Evolutionary conservation across 495 filamentous ascomycete species (phyloP).

Genomic region (Aspergillus carlsbadensis): DNA sequence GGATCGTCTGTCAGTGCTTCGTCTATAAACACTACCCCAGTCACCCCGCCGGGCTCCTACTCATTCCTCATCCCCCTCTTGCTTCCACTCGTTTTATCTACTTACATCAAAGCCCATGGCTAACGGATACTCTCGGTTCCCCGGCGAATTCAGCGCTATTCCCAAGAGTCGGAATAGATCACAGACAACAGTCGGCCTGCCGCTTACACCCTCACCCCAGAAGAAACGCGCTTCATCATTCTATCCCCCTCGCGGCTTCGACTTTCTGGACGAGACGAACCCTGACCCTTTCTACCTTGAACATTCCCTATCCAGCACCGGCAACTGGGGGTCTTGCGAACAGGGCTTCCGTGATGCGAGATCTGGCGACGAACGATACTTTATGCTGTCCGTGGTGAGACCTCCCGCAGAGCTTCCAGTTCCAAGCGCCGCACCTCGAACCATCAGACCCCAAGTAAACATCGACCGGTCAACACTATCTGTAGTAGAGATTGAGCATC

Average conservation of each 20-base stretch:
- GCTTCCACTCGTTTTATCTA: not conserved
- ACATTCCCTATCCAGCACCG: slow-evolving; percentile 32
- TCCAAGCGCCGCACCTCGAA: slow-evolving; percentile 15
- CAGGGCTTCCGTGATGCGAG: slow-evolving; percentile 36
- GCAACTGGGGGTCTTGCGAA: slow-evolving; percentile 27
- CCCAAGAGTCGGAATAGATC: slow-evolving; percentile 35
- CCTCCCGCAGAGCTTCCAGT: slow-evolving; percentile 16
- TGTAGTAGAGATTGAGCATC: slow-evolving; percentile 39
- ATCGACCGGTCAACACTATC: slow-evolving; percentile 38
- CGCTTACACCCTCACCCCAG: slow-evolving; percentile 28
- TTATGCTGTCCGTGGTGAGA: slow-evolving; percentile 32
- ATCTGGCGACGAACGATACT: slow-evolving; percentile 39
- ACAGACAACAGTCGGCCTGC: slow-evolving; percentile 33
- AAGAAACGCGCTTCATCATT: slow-evolving; percentile 39
- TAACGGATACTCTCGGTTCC: slow-evolving; percentile 34
- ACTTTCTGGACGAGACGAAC: slow-evolving; percentile 40
- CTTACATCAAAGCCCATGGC: slow-evolving; percentile 44
- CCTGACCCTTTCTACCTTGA: slow-evolving; percentile 49
- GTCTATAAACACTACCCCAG: slow-evolving; percentile 42
- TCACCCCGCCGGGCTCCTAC: not conserved
- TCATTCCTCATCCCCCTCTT: slow-evolving; percentile 1
- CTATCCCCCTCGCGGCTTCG: slow-evolving; percentile 28
- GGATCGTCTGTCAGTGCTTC: not conserved
- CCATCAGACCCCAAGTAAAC: slow-evolving; percentile 11
- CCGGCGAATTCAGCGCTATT: slow-evolving; percentile 38